Percentiles rank a stretch among this genome's conserved stretches.
These are phyloP conservation scores for Hypoxylon lenormandii DNA, from an alignment of 495 filamentous ascomycete species.

Conservation along the genomic window DNA sequence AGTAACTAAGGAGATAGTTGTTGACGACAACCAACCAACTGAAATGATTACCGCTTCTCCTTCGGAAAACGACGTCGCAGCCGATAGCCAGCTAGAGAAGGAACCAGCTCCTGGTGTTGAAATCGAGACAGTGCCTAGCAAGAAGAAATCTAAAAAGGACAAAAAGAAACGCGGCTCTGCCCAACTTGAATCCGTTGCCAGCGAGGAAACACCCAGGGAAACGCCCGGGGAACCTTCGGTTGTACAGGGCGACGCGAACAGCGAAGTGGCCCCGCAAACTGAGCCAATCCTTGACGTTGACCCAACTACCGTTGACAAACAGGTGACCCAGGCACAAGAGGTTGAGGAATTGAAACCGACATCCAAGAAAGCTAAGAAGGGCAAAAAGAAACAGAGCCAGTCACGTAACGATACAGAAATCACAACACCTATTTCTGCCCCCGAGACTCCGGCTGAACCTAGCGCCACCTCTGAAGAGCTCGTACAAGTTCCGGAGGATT, in stretches of 20 bases:
- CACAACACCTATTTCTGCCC: neutral
- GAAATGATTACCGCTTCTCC: slow-evolving; percentile 4
- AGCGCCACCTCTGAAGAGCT: slow-evolving; percentile 11
- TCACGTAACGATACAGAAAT: slow-evolving; percentile 8
- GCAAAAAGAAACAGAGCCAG: slow-evolving; percentile 2
- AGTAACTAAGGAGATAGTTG: slow-evolving; percentile 14
- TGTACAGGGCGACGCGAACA: slow-evolving; percentile 13
- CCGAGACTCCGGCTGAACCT: slow-evolving; percentile 28
- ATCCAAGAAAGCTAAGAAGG: slow-evolving; percentile 6
- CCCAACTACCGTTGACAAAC: slow-evolving; percentile 8
- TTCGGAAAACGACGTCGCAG: slow-evolving; percentile 16
- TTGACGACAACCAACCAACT: slow-evolving; percentile 21
- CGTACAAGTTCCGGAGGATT: slow-evolving; percentile 18
- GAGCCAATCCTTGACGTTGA: slow-evolving; percentile 10
- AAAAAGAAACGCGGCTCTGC: slow-evolving; percentile 34
- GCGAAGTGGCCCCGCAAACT: slow-evolving; percentile 9
- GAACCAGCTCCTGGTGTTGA: slow-evolving; percentile 23
- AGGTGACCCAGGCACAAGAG: slow-evolving; percentile 6
- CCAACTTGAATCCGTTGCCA: slow-evolving; percentile 18
- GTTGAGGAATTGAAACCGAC: neutral
- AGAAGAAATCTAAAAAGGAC: slow-evolving; percentile 31
- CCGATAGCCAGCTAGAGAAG: slow-evolving; percentile 20
- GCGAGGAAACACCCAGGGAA: slow-evolving; percentile 18
- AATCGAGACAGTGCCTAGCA: slow-evolving; percentile 3
- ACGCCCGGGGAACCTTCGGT: slow-evolving; percentile 8